These are phyloP conservation scores for Pezicula rhizophila DNA, from an alignment of 2,329 filamentous ascomycete genomes.

Conservation along the genomic window DNA sequence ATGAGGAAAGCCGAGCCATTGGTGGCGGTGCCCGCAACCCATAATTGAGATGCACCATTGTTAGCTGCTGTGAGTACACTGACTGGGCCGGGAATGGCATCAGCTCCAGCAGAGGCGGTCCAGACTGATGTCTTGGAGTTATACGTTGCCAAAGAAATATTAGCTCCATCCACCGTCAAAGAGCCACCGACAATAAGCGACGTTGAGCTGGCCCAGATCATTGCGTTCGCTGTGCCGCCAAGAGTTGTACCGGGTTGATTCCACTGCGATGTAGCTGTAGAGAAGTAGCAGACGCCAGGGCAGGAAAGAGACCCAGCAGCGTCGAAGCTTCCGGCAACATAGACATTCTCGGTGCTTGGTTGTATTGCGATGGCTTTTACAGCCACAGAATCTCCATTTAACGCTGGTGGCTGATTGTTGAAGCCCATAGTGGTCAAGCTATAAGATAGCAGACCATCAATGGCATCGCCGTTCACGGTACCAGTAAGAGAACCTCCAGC, in stretches of 20 bases:
- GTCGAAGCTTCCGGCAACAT: slow-evolving; percentile 80
- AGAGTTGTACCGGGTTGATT: slow-evolving; percentile 69
- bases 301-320: slow-evolving; percentile 79
- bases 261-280: slow-evolving; percentile 68
- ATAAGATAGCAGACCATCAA: slow-evolving; percentile 76
- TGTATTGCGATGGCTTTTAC: slow-evolving; percentile 73
- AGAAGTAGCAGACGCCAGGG: slow-evolving; percentile 74
- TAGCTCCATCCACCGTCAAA: slow-evolving; percentile 60
- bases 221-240: slow-evolving; percentile 60
- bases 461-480: slow-evolving; percentile 50
- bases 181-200: slow-evolving; percentile 74
- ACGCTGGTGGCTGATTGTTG: slow-evolving; percentile 65
- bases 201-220: slow-evolving; percentile 71
- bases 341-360: slow-evolving; percentile 67
- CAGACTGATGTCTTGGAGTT: slow-evolving; percentile 63
- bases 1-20: slow-evolving; percentile 71
- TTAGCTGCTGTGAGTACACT: slow-evolving; percentile 71
- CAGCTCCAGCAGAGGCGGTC: slow-evolving; percentile 54
- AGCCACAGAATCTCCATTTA: slow-evolving; percentile 62
- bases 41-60: slow-evolving; percentile 65
- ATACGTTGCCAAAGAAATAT: slow-evolving; percentile 66
- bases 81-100: slow-evolving; percentile 71
- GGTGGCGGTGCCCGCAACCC: slow-evolving; percentile 68
- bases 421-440: slow-evolving; percentile 63
- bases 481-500: slow-evolving; percentile 79